These are phyloP conservation scores for Neurospora sp. DNA, from an alignment of 495 filamentous ascomycete genomes.

Conservation along the genomic window DNA sequence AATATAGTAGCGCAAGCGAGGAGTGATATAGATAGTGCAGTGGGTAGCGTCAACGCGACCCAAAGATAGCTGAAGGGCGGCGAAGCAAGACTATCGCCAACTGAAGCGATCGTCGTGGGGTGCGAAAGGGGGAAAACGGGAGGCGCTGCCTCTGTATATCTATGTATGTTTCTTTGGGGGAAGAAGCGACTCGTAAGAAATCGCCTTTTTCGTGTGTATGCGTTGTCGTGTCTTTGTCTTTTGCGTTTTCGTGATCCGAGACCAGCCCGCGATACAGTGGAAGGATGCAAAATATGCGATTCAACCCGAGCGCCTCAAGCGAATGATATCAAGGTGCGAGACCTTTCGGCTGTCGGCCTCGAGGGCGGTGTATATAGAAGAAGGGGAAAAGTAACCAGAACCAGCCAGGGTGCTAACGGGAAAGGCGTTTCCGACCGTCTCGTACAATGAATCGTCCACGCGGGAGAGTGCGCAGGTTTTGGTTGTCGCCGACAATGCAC, in stretches of 20 bases:
- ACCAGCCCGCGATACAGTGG: slow-evolving; percentile 27
- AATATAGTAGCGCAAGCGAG: slow-evolving; percentile 2
- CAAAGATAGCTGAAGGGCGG: slow-evolving; percentile 2
- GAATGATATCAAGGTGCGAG: slow-evolving; percentile 11
- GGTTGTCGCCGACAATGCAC: slow-evolving; percentile 16
- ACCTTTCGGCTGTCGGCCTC: slow-evolving; percentile 2
- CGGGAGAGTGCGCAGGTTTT: slow-evolving; percentile 5
- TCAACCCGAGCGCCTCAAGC: slow-evolving; percentile 22
- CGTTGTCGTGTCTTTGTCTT: slow-evolving; percentile 5
- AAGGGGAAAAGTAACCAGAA: not conserved
- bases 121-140: not conserved
- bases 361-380: not conserved
- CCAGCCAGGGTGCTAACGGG: not conserved
- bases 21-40: not conserved
- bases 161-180: not conserved
- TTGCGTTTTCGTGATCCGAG: slow-evolving; percentile 15
- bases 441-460: slow-evolving; percentile 13
- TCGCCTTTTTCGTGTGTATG: not conserved
- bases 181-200: not conserved
- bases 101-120: slow-evolving; percentile 7
- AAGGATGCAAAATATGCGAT: slow-evolving; percentile 8
- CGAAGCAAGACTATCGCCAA: slow-evolving; percentile 1
- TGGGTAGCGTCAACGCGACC: slow-evolving; percentile 7
- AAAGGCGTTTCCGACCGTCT: slow-evolving; percentile 4
- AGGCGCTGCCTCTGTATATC: slow-evolving; percentile 9